A percentile compares a stretch with the other conserved stretches of the same genome.
These are phyloP conservation scores for Solanum appendiculatum DNA, from an alignment of 257 asterid genomes.

Conservation along the genomic window DNA sequence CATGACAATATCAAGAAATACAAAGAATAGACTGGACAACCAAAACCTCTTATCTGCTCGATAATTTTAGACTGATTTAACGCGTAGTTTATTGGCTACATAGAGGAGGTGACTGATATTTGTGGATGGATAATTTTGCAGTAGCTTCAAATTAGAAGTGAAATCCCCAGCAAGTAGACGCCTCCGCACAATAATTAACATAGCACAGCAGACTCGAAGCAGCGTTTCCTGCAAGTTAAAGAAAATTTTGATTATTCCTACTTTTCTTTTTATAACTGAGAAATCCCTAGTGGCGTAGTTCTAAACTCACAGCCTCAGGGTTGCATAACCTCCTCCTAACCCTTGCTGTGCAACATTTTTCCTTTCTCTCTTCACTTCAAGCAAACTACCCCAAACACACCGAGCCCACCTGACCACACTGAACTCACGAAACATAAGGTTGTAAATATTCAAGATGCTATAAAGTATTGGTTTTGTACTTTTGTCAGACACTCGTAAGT, in stretches of 20 bases:
- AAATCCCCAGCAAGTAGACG: slow-evolving; percentile 92
- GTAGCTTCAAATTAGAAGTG: slow-evolving; percentile 82
- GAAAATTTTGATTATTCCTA: neutral
- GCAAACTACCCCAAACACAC: neutral
- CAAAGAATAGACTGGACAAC: neutral
- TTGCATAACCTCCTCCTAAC: neutral
- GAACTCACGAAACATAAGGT: neutral
- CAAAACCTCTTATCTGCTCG: neutral
- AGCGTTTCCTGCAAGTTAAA: slow-evolving; percentile 62
- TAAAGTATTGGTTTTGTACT: neutral
- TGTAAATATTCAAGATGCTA: neutral
- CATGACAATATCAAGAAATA: neutral
- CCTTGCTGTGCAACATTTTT: neutral
- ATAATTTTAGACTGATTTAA: slow-evolving; percentile 13
- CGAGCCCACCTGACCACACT: neutral
- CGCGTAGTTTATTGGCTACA: slow-evolving; percentile 75
- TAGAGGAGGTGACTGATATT: slow-evolving; percentile 89
- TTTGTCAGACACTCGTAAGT: neutral
- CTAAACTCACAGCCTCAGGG: neutral
- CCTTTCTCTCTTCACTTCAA: neutral
- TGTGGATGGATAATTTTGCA: slow-evolving; percentile 77
- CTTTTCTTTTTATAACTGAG: neutral
- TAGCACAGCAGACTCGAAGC: slow-evolving; percentile 84
- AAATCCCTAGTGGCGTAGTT: neutral
- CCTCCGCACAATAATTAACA: slow-evolving; percentile 79